Evolutionary conservation across 768 basidiomycete species (phyloP).

Genomic region (Suillus plorans): DNA sequence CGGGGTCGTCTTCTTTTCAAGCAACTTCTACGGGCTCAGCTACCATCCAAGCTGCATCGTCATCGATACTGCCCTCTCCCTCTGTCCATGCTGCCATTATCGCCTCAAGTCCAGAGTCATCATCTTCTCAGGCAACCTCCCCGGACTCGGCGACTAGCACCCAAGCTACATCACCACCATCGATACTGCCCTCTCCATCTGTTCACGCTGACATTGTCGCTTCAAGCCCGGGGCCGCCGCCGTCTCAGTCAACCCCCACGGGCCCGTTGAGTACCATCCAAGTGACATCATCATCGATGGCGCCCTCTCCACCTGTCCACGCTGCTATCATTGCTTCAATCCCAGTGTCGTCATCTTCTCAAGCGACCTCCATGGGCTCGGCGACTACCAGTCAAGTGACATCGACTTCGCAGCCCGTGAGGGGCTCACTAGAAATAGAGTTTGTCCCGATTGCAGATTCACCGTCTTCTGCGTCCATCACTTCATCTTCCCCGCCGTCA

Average conservation of each 20-base stretch:
- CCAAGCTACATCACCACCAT: background rate
- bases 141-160: background rate
- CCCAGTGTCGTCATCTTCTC: background rate
- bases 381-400: constrained; percentile 1
- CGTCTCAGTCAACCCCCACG: background rate
- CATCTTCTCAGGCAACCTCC: background rate
- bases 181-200: background rate
- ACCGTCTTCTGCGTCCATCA: background rate
- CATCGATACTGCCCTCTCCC: background rate
- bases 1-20: background rate
- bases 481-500: background rate
- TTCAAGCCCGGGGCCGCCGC: background rate
- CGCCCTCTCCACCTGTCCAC: background rate
- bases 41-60: background rate
- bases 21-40: background rate
- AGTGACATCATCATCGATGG: background rate
- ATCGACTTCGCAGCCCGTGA: background rate
- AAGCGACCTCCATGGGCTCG: background rate
- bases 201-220: background rate
- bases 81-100: background rate
- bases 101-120: background rate
- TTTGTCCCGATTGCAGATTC: constrained; percentile 16
- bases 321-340: background rate
- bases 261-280: background rate
- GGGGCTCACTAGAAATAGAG: constrained; percentile 21